A percentile compares a stretch with the other conserved stretches of the same genome.
phyloP scores from a whole-genome alignment of 768 basidiomycete species.

The Kwoniella dejecticola region DNA sequence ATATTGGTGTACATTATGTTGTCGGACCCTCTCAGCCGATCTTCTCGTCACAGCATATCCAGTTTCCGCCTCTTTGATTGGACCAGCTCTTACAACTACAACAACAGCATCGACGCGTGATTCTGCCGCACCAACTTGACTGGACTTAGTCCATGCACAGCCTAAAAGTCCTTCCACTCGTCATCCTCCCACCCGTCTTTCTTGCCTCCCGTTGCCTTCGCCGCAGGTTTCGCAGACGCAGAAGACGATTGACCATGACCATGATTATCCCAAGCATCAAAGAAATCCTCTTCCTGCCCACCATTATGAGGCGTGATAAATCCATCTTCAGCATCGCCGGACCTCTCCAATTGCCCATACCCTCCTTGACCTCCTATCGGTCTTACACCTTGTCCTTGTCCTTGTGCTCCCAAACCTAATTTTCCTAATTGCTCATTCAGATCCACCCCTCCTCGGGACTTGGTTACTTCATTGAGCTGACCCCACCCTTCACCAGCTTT shows the following conservation, averaged over 20 bases:
- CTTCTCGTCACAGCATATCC: too few species aligned
- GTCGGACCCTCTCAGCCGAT: too few species aligned
- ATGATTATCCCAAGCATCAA: slow-evolving; percentile 59
- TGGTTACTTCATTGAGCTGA: slow-evolving; percentile 47
- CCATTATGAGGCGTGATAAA: slow-evolving; percentile 54
- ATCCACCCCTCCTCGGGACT: slow-evolving; percentile 80
- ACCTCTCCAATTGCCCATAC: slow-evolving; percentile 40
- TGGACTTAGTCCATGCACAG: too few species aligned
- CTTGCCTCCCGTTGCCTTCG: background rate
- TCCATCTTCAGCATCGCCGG: slow-evolving; percentile 47
- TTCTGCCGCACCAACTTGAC: too few species aligned
- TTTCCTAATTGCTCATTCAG: slow-evolving; percentile 75
- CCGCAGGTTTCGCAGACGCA: background rate
- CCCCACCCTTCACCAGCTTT: slow-evolving; percentile 51
- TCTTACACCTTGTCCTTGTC: slow-evolving; percentile 41
- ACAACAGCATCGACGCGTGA: too few species aligned
- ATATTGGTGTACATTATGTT: background rate
- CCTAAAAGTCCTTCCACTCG: slow-evolving; percentile 79
- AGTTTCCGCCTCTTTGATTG: too few species aligned
- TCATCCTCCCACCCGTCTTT: slow-evolving; percentile 56
- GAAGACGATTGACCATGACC: slow-evolving; percentile 34
- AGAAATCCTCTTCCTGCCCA: slow-evolving; percentile 64
- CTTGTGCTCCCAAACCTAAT: slow-evolving; percentile 61
- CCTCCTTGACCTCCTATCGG: slow-evolving; percentile 28
- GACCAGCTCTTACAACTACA: too few species aligned